Evolutionary conservation across 805 yeast genomes (phyloP), one percentile per base, ranked within the genome.

Genomic region (Ogataea wickerhamii): DNA sequence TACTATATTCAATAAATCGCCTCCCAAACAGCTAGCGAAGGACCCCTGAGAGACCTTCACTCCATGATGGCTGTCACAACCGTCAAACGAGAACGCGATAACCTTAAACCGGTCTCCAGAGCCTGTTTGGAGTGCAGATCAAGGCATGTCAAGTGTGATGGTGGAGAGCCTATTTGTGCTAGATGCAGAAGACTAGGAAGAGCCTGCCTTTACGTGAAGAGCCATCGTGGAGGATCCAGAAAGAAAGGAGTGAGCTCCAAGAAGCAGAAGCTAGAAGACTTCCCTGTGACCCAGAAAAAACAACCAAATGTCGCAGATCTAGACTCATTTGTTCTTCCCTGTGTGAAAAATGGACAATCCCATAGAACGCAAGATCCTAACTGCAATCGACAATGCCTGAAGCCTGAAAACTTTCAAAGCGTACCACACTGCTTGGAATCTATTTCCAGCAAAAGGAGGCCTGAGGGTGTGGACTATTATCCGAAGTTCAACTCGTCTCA

Each of bases 101-200:
- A 32, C 4, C 33, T 34, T 19, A 69, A 67, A 41, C 74, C 70
- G 36, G 71, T 68, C 5, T 64, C 73, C 0, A 51, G 70, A 16
- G 80, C 79, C 0, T 74, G 80, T 49, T 51, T 74, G 21, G 73
- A 73, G 44, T 74, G 80, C 40, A 63, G 80, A 18, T 66, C 67
- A 5, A 55, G 76, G 20, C 80, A 74, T 52, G 46, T 71, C 38
- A 73, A 71, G 45, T 74, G 80, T 48, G 74, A 69, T 40, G 79
- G 79, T 0, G 54, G 52, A 18, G 59, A 61, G 7, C 79, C 80
- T 1, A 48, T 46, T 11, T 74, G 80, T 51, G 52, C 58, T 6
- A 53, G 75, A 34, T 74, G 80, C 44, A 42, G 37, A 3, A 58
- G 58, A 37, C 33, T 52, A 4, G 48, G 55, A 13, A 61, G 60